Evolutionary conservation across 495 filamentous ascomycete genomes (phyloP).

Genomic region (Apodospora peruviana): DNA sequence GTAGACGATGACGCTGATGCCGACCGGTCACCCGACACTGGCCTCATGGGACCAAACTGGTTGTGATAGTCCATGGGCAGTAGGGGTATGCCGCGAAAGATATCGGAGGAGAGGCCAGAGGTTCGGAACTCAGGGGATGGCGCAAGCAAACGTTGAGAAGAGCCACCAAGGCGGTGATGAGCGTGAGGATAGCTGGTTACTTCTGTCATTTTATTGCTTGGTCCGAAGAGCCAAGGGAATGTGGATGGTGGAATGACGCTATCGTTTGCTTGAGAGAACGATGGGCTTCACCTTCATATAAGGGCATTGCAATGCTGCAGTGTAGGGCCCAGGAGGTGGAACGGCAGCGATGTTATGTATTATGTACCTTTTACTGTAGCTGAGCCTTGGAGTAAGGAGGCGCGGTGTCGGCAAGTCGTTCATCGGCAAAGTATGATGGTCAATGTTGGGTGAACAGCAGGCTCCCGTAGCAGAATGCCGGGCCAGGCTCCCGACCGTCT

Average conservation of each 20-base stretch:
- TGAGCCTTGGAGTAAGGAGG: neutral
- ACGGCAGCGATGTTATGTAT: too few species aligned
- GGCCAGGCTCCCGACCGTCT: neutral
- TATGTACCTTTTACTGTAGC: too few species aligned
- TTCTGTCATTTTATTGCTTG: slow-evolving; percentile 16
- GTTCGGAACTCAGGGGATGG: slow-evolving; percentile 7
- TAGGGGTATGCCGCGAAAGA: slow-evolving; percentile 11
- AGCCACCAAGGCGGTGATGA: slow-evolving; percentile 14
- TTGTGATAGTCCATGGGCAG: slow-evolving; percentile 4
- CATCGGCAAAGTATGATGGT: neutral
- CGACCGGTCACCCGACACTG: slow-evolving; percentile 13
- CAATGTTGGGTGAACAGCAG: too few species aligned
- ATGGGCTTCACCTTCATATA: neutral
- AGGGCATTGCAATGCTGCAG: too few species aligned
- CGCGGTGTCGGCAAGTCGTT: slow-evolving; percentile 3
- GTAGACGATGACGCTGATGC: slow-evolving; percentile 18
- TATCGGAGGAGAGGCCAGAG: slow-evolving; percentile 4
- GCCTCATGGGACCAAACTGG: neutral
- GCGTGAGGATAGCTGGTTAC: slow-evolving; percentile 12
- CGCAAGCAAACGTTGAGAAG: slow-evolving; percentile 12
- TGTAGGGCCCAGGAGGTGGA: too few species aligned
- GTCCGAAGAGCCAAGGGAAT: neutral
- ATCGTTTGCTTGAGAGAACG: too few species aligned
- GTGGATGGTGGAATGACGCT: too few species aligned
- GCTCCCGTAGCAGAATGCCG: neutral